Conservation (phyloP, 176 grass and related monocot genomes). For the Olyra latifolia region DNA sequence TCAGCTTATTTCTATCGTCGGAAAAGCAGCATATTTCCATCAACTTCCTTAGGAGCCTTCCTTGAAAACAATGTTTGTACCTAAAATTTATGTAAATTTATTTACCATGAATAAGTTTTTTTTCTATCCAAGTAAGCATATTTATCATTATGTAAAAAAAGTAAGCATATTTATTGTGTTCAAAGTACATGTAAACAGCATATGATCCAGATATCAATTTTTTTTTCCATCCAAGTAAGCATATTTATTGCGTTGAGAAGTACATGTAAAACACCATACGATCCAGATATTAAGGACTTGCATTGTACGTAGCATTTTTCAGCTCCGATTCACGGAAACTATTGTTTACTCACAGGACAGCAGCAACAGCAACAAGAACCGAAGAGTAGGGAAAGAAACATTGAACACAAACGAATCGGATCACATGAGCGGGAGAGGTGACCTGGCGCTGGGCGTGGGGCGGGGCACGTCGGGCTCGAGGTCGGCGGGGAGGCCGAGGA, state of each 20-base stretch:
- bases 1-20: conserved; percentile 6
- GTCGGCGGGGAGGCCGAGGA: conserved; percentile 89
- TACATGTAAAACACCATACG: not conserved
- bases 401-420: not conserved
- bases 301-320: not conserved
- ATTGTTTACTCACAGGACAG: not conserved
- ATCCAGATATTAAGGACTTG: not conserved
- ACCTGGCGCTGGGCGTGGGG: conserved; percentile 82
- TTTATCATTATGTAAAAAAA: too few species aligned
- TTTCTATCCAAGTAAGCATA: not conserved
- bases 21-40: not conserved
- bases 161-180: not conserved
- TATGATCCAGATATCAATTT: too few species aligned
- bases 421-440: not conserved
- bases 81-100: not conserved
- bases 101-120: not conserved
- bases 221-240: not conserved
- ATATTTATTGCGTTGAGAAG: not conserved
- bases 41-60: not conserved
- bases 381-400: not conserved
- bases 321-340: not conserved
- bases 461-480: conserved; percentile 66
- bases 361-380: not conserved
- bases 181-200: too few species aligned
- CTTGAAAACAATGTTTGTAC: not conserved